Base-by-base conservation (phyloP, 768 basidiomycete species). In the Solioccasus polychromus region DNA sequence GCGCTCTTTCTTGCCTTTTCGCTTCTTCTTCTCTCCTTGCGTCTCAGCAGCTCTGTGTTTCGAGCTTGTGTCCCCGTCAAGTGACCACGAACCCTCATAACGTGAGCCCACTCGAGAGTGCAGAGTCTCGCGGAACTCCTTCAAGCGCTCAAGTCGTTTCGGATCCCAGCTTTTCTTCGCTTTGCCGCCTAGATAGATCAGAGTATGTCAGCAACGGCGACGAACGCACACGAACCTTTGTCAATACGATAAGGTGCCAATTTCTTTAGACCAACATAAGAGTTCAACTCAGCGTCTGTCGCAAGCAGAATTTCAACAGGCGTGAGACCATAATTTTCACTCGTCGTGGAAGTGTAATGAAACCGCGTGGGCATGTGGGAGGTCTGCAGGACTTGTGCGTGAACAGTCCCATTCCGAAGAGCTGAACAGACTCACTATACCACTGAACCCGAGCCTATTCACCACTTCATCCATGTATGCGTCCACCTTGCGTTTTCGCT, bases 381-480 rank as follows among this genome's bases (percentile, higher is more conserved):
- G 40, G 95, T 84, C 94, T 94, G 58, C 19, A 52, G 14, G 40
- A 8, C 26, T 48, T n/a, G 30, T 14, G 24, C 37, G 32, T 47
- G 10, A 53, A 39, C n/a, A 22, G 18, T 35, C n/a, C 8, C 12
- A 5, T 9, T n/a, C n/a, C 35, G 30, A n/a, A 24, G 39, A 30
- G 6, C 32, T 5, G 35, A 19, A 24, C 4, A 35, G 23, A 73
- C 84, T 58, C 49, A 93, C 94, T 73, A 97, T 79, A 58, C 95
- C 94, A 64, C 97, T 97, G 71, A 97, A 95, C 50, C 97, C 95
- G 15, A 98, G 74, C 25, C 35, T 48, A 28, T 76, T 83, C 62
- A 93, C 86, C 32, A 98, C 73, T 63, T 92, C 89, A 50, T 92
- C 87, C 87, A 97, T 88, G 58, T 94, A 91, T 59, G 90, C 75